phyloP scores from a whole-genome alignment of 768 basidiomycete species.

The Lactarius vividus region DNA sequence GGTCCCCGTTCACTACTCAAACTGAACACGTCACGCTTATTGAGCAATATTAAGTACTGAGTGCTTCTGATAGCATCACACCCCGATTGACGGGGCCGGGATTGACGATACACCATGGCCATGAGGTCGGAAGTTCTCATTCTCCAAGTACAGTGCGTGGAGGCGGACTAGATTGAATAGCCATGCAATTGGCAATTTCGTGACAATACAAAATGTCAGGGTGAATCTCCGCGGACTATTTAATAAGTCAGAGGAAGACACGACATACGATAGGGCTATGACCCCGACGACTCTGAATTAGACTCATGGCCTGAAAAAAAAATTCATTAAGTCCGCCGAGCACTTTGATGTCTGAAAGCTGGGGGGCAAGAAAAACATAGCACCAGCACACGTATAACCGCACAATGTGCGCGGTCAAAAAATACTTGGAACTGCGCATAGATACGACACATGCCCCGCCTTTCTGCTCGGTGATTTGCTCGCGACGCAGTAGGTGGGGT shows the following conservation, averaged over 20 bases:
- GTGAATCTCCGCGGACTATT: neutral
- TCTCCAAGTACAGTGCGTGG: neutral
- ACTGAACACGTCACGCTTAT: neutral
- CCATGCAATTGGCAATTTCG: neutral
- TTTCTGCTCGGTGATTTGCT: neutral
- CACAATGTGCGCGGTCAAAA: neutral
- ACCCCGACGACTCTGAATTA: neutral
- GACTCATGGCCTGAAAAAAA: too few relatives aligned
- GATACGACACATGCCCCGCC: neutral
- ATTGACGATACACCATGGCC: neutral
- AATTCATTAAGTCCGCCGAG: neutral
- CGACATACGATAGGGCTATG: neutral
- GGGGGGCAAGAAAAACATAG: neutral
- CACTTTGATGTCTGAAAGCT: neutral
- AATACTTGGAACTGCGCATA: neutral
- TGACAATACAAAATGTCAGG: neutral
- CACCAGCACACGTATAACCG: neutral
- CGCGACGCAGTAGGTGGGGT: too few relatives aligned
- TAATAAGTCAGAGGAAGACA: neutral
- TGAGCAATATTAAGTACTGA: neutral
- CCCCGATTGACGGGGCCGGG: neutral
- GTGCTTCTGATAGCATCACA: neutral
- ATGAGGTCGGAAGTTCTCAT: neutral
- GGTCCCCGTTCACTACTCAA: neutral
- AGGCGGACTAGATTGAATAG: neutral